Evolutionary conservation across 169 alveolate species (phyloP).

Genomic region (Amoebophrya sp.): DNA sequence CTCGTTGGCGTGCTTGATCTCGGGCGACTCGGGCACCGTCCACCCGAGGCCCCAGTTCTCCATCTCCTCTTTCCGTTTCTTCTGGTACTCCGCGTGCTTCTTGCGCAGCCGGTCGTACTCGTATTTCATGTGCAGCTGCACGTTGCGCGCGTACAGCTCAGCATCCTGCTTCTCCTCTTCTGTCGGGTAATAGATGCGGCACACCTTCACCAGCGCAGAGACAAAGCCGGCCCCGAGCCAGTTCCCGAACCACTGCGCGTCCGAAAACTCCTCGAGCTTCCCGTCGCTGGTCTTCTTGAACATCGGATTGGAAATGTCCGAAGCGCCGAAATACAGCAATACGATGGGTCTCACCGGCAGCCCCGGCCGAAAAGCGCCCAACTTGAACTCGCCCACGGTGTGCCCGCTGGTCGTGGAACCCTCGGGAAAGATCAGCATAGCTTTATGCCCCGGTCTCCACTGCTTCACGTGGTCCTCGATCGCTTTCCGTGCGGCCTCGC

Average conservation of each 20-base stretch:
- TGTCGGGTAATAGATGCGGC: not conserved
- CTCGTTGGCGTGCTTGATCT: not conserved
- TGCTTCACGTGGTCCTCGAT: not conserved
- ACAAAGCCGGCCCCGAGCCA: not conserved
- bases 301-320: not conserved
- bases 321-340: not conserved
- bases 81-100: not conserved
- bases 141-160: not conserved
- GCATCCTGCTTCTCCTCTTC: not conserved
- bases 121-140: not conserved
- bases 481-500: not conserved
- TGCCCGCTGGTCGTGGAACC: not conserved
- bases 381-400: slow-evolving; percentile 4
- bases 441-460: not conserved
- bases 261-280: not conserved
- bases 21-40: not conserved
- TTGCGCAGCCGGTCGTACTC: not conserved
- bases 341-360: not conserved
- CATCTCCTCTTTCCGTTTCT: not conserved
- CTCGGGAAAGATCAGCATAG: not conserved
- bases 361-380: not conserved
- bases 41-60: not conserved
- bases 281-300: not conserved
- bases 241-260: not conserved
- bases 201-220: not conserved